Percentiles rank a stretch among this genome's conserved stretches.
These are phyloP conservation scores for Fusarium chlamydosporum DNA, from an alignment of 2,329 filamentous ascomycete genomes.

Conservation along the genomic window DNA sequence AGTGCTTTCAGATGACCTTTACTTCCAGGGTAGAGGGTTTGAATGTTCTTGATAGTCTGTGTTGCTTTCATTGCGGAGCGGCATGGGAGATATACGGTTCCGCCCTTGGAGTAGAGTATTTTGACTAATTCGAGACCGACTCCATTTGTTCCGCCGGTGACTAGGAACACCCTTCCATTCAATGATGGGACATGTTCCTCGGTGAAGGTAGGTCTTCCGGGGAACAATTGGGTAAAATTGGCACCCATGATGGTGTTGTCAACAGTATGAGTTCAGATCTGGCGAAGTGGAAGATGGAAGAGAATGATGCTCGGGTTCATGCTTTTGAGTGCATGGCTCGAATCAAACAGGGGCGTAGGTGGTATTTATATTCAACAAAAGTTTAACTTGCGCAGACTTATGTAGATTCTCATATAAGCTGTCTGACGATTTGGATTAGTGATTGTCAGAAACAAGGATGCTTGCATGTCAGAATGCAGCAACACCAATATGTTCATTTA, in stretches of 20 bases:
- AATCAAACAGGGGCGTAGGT: rapidly evolving
- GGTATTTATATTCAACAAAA: not conserved
- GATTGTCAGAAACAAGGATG: rapidly evolving
- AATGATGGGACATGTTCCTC: constrained; percentile 49
- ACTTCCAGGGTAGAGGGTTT: not conserved
- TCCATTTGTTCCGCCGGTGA: constrained; percentile 61
- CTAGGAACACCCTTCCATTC: constrained; percentile 58
- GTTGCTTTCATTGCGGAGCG: not conserved
- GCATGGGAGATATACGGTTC: constrained; percentile 62
- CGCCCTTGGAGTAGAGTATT: constrained; percentile 67
- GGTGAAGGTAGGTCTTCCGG: constrained; percentile 46
- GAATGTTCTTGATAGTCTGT: constrained; percentile 51
- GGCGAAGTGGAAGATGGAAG: rapidly evolving
- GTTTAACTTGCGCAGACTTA: no score
- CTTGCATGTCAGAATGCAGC: not conserved
- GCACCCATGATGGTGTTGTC: not conserved
- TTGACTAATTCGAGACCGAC: constrained; percentile 66
- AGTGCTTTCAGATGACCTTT: constrained; percentile 51
- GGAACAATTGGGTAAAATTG: constrained; percentile 25
- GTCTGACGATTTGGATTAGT: not conserved
- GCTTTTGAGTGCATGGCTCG: rapidly evolving
- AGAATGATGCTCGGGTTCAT: rapidly evolving
- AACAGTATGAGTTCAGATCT: rapidly evolving
- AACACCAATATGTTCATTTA: no score
- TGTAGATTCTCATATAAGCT: no score